Percentiles rank a stretch among this genome's conserved stretches.
These are phyloP conservation scores for Globisporangium canariense DNA, from an alignment of 352 stramenopile genomes.

Conservation along the genomic window DNA sequence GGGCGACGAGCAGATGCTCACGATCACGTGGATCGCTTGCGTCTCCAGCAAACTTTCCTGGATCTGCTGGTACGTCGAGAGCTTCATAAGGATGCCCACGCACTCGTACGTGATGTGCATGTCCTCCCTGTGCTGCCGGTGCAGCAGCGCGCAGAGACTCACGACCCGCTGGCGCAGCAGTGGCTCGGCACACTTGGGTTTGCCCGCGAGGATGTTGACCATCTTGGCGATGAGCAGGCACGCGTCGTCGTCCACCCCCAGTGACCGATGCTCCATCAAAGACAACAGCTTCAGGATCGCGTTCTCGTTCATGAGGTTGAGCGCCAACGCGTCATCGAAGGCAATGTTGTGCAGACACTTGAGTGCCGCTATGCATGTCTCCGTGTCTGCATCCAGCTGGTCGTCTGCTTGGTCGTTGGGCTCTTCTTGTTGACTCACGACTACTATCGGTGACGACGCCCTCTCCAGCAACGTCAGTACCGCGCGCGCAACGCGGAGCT, in stretches of 20 bases:
- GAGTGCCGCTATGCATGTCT: conserved; percentile 66
- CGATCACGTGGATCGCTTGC: conserved; percentile 55
- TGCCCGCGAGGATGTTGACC: conserved; percentile 47
- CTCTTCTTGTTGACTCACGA: conserved; percentile 2
- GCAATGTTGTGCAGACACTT: conserved; percentile 70
- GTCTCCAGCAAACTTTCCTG: conserved; percentile 50
- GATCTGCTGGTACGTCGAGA: conserved; percentile 74
- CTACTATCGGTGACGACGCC: not conserved
- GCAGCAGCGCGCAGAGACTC: conserved; percentile 49
- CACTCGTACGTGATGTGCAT: conserved; percentile 40
- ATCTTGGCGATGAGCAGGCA: conserved; percentile 41
- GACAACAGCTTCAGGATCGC: conserved; percentile 36
- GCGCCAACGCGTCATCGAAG: conserved; percentile 52
- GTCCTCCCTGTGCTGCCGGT: conserved; percentile 36
- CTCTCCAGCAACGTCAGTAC: conserved; percentile 52
- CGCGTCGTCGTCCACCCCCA: conserved; percentile 36
- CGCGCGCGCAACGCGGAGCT: conserved; percentile 52
- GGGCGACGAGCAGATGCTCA: conserved; percentile 45
- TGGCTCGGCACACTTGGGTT: conserved; percentile 38
- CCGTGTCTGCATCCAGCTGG: conserved; percentile 9
- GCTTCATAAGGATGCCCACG: conserved; percentile 42
- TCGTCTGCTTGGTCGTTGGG: not conserved
- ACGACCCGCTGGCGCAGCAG: conserved; percentile 51
- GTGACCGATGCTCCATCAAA: conserved; percentile 41
- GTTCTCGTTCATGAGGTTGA: conserved; percentile 54